Evolutionary conservation across 805 yeast species (phyloP).

Genomic region (Grigorovia transvaalensis): DNA sequence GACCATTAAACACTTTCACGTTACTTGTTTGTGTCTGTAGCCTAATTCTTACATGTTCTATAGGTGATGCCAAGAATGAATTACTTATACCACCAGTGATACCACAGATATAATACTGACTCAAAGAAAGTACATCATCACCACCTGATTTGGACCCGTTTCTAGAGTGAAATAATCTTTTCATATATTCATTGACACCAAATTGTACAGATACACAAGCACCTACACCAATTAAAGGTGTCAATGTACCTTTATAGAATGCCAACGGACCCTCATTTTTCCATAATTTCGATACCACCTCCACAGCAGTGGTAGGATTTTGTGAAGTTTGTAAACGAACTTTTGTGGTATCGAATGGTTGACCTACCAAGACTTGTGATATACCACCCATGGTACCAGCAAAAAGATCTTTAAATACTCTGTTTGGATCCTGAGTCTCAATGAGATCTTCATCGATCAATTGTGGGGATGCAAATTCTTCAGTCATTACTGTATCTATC

Average conservation of each 20-base stretch:
- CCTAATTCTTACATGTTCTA: constrained; percentile 88
- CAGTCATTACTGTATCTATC: constrained; percentile 20
- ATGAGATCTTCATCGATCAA: constrained; percentile 24
- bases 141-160: constrained; percentile 25
- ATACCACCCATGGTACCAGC: constrained; percentile 96
- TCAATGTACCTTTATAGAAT: constrained; percentile 86
- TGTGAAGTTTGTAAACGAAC: constrained; percentile 84
- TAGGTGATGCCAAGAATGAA: constrained; percentile 83
- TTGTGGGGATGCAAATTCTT: constrained; percentile 25
- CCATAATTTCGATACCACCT: constrained; percentile 64
- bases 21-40: constrained; percentile 58
- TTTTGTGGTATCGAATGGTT: constrained; percentile 91
- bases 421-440: constrained; percentile 12
- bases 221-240: constrained; percentile 94
- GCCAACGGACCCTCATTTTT: constrained; percentile 76
- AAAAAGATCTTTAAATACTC: constrained; percentile 62
- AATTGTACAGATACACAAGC: constrained; percentile 96
- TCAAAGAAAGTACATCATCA: constrained; percentile 25
- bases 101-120: constrained; percentile 79
- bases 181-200: constrained; percentile 91
- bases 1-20: constrained; percentile 43
- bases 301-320: constrained; percentile 60
- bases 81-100: constrained; percentile 89
- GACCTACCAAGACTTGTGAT: constrained; percentile 91
- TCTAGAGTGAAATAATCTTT: constrained; percentile 51